Conservation (phyloP, 1,139 yeast genomes). For the Hemisphaericaspora subhashii region DNA sequence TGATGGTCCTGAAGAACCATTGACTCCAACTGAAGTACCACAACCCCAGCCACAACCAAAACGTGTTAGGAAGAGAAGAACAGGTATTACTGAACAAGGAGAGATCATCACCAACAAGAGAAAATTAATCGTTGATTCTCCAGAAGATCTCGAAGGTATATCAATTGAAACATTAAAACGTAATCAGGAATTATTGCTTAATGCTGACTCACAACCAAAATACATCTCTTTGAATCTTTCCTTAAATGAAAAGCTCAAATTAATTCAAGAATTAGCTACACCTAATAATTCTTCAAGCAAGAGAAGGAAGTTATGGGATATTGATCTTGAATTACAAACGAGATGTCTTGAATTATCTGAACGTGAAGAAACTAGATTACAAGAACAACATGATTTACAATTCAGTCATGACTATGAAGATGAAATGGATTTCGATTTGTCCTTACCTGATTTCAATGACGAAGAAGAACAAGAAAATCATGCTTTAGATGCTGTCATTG, state of each 20-base stretch:
- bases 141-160: conserved; percentile 35
- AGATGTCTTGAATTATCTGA: conserved; percentile 32
- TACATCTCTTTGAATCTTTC: conserved; percentile 28
- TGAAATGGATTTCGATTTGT: conserved; percentile 39
- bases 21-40: conserved; percentile 6
- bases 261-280: conserved; percentile 36
- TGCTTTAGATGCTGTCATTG: conserved; percentile 13
- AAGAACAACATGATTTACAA: conserved; percentile 21
- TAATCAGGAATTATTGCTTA: conserved; percentile 26
- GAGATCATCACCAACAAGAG: conserved; percentile 40
- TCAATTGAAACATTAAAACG: conserved; percentile 35
- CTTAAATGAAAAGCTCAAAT: conserved; percentile 34
- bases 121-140: conserved; percentile 36
- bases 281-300: conserved; percentile 23
- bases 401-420: conserved; percentile 22
- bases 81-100: conserved; percentile 42
- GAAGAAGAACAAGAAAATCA: conserved; percentile 19
- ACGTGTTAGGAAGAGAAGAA: conserved; percentile 26
- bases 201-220: conserved; percentile 16
- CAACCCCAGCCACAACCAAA: conserved; percentile 19
- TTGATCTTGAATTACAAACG: conserved; percentile 30
- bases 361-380: conserved; percentile 22
- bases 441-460: conserved; percentile 34
- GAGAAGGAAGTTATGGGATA: conserved; percentile 37
- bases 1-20: conserved; percentile 21